These are phyloP conservation scores for Rhodotorula sp. DNA, from an alignment of 1,284 basidiomycete genomes.

Conservation along the genomic window DNA sequence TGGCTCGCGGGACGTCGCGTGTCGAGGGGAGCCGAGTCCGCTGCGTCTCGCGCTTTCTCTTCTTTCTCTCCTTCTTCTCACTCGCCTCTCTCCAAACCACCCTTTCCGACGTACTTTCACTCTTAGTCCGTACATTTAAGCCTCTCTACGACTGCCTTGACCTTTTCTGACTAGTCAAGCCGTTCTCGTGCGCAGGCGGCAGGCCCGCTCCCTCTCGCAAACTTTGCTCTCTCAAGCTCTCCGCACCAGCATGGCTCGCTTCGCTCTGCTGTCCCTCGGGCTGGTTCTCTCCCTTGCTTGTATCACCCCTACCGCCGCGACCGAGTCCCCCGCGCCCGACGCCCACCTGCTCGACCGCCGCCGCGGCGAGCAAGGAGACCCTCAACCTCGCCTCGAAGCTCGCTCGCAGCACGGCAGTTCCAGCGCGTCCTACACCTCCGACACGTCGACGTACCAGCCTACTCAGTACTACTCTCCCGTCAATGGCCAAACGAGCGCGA, in stretches of 20 bases:
- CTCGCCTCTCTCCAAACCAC: background rate
- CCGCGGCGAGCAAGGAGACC: too few relatives aligned
- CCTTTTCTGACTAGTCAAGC: too few relatives aligned
- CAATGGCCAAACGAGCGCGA: too few relatives aligned
- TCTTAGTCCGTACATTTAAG: background rate
- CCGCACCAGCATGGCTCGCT: background rate
- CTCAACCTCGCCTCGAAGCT: too few relatives aligned
- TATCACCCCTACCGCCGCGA: background rate
- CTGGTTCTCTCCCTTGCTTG: background rate
- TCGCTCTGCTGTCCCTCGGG: background rate
- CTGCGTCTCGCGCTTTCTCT: background rate
- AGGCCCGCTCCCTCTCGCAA: background rate
- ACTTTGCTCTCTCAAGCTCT: background rate
- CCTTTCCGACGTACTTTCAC: too few relatives aligned
- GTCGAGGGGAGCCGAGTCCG: background rate
- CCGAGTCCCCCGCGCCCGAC: background rate
- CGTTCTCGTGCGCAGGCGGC: background rate
- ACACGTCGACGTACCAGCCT: too few relatives aligned
- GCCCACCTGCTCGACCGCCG: too few relatives aligned
- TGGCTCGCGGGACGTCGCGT: background rate
- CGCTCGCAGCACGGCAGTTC: too few relatives aligned
- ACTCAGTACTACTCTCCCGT: too few relatives aligned
- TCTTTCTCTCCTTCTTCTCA: constrained; percentile 2
- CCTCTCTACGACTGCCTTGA: too few relatives aligned
- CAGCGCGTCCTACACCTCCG: too few relatives aligned